Conservation (phyloP, 1,139 yeast genomes). For the Yamadazyma atlantica region DNA sequence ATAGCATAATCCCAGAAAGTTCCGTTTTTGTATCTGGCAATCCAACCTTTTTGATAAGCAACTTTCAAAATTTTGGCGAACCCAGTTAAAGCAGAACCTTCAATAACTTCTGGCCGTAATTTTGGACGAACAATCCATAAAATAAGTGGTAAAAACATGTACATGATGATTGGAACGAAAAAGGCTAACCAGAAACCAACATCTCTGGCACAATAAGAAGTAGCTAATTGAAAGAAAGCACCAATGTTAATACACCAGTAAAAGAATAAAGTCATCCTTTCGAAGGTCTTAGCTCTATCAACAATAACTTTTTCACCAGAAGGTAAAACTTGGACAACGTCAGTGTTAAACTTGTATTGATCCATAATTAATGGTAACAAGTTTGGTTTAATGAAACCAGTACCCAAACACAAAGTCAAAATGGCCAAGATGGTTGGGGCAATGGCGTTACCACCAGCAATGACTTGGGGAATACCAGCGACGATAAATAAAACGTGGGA, state of each 20-base stretch:
- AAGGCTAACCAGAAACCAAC: constrained; percentile 81
- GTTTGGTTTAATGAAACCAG: constrained; percentile 54
- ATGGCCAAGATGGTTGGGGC: constrained; percentile 38
- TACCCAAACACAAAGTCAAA: constrained; percentile 39
- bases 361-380: constrained; percentile 53
- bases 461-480: constrained; percentile 40
- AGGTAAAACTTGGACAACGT: constrained; percentile 57
- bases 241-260: constrained; percentile 84
- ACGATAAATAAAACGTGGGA: constrained; percentile 40
- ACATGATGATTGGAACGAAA: constrained; percentile 55
- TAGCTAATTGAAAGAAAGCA: constrained; percentile 73
- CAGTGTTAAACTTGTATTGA: constrained; percentile 51
- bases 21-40: constrained; percentile 33
- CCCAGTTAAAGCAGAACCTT: constrained; percentile 50
- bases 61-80: constrained; percentile 39
- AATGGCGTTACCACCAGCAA: constrained; percentile 33
- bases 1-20: constrained; percentile 56
- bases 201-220: constrained; percentile 68
- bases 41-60: constrained; percentile 40
- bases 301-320: constrained; percentile 68
- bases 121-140: constrained; percentile 37
- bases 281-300: constrained; percentile 70
- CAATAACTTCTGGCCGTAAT: constrained; percentile 39
- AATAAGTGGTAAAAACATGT: constrained; percentile 48
- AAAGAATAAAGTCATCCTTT: constrained; percentile 73